Conservation (phyloP, 2,329 filamentous ascomycete species). For the Aspergillus sojae region DNA sequence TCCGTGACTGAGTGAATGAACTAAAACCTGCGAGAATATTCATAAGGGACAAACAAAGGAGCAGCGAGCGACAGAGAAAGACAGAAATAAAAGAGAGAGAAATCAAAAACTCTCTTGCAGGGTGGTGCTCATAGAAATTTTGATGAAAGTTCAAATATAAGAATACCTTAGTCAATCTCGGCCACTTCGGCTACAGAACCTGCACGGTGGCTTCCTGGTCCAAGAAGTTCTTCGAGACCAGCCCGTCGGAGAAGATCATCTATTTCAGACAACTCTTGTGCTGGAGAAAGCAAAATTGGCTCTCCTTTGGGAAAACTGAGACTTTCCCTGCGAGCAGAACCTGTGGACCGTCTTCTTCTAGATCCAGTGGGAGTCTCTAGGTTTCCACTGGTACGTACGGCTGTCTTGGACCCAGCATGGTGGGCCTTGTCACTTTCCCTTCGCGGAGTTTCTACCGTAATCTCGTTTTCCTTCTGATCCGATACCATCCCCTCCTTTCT, state of each 20-base stretch:
- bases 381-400: conserved; percentile 23
- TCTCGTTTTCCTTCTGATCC: conserved; percentile 27
- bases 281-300: conserved; percentile 18
- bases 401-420: conserved; percentile 21
- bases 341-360: conserved; percentile 27
- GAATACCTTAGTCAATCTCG: conserved; percentile 22
- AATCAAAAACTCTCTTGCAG: too few relatives aligned
- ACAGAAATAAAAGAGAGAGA: neutral
- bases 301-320: conserved; percentile 21
- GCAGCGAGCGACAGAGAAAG: neutral
- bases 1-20: neutral
- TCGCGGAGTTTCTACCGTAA: conserved; percentile 17
- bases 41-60: neutral
- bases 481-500: conserved; percentile 34
- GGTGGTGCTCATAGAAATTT: neutral
- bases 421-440: conserved; percentile 23
- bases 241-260: conserved; percentile 18
- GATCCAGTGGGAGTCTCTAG: conserved; percentile 26
- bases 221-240: conserved; percentile 23
- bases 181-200: conserved; percentile 11
- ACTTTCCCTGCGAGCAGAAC: conserved; percentile 21
- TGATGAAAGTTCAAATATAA: neutral
- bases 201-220: conserved; percentile 15
- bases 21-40: neutral
- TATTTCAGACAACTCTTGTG: conserved; percentile 23